A percentile compares a stretch with the other conserved stretches of the same genome.
These are phyloP conservation scores for Silene conica DNA, from an alignment of 148 eudicot genomes.

Conservation along the genomic window DNA sequence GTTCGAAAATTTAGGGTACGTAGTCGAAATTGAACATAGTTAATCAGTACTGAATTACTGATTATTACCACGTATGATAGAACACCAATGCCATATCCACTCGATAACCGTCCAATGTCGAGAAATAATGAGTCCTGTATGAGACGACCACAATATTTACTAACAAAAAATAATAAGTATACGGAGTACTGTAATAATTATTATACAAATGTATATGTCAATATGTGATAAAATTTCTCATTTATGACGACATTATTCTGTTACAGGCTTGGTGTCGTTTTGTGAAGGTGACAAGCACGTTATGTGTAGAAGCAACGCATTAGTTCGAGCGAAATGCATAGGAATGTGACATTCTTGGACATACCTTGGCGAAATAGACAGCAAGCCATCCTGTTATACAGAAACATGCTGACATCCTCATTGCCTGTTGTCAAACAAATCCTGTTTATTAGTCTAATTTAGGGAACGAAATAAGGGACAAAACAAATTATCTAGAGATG, in stretches of 20 bases:
- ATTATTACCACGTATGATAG: conserved; percentile 66
- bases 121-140: conserved; percentile 57
- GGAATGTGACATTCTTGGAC: background rate
- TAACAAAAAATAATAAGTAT: too few species aligned
- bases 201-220: too few species aligned
- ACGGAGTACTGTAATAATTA: too few species aligned
- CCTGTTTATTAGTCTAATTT: too few species aligned
- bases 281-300: too few species aligned
- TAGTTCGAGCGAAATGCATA: background rate
- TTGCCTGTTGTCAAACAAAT: conserved; percentile 42
- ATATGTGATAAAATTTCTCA: too few species aligned
- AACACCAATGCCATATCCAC: conserved; percentile 79
- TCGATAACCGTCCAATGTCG: conserved; percentile 66
- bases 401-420: conserved; percentile 63
- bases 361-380: conserved; percentile 61
- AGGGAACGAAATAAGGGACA: too few species aligned
- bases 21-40: background rate
- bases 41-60: background rate
- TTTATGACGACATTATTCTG: too few species aligned
- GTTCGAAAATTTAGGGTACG: too few species aligned
- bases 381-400: conserved; percentile 85
- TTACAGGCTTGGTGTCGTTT: too few species aligned
- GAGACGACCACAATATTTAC: background rate
- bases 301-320: too few species aligned
- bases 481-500: background rate